phyloP scores from a whole-genome alignment of 371 early-diverging fungal species.

The Blakeslea trispora region DNA sequence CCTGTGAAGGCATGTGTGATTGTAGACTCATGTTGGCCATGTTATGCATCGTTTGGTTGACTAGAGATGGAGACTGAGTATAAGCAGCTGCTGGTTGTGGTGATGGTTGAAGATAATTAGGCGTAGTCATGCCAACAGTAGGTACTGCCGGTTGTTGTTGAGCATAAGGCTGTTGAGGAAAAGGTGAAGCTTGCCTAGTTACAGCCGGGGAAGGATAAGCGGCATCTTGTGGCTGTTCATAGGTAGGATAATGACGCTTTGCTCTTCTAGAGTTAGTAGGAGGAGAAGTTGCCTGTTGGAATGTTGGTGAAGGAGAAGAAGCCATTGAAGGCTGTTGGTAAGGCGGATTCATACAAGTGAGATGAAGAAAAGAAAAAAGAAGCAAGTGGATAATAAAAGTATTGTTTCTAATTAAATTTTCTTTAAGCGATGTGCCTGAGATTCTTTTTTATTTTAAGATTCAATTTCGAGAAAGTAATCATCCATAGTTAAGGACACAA shows the following conservation, averaged over 20 bases:
- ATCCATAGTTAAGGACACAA: too few species aligned
- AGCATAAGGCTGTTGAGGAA: not conserved
- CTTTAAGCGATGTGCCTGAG: too few species aligned
- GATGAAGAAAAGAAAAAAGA: too few species aligned
- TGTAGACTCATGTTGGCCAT: conserved; percentile 28
- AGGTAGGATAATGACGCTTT: conserved; percentile 29
- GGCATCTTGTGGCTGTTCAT: not conserved
- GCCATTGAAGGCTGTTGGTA: not conserved
- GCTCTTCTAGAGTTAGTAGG: conserved; percentile 5
- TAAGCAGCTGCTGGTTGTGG: conserved; percentile 12
- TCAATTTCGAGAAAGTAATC: too few species aligned
- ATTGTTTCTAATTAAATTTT: too few species aligned
- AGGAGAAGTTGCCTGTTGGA: not conserved
- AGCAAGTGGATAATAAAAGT: too few species aligned
- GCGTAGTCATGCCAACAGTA: not conserved
- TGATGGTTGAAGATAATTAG: conserved; percentile 1
- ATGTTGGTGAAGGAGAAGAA: not conserved
- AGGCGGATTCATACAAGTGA: too few species aligned
- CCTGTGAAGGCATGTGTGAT: too few species aligned
- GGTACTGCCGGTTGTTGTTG: not conserved
- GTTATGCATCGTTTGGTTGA: conserved; percentile 21
- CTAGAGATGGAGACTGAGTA: too few species aligned
- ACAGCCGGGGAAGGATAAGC: conserved; percentile 5
- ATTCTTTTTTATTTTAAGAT: too few species aligned
- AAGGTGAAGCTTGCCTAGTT: not conserved